phyloP scores from a whole-genome alignment of 2,329 filamentous ascomycete species.

The Aspergillus piperis region DNA sequence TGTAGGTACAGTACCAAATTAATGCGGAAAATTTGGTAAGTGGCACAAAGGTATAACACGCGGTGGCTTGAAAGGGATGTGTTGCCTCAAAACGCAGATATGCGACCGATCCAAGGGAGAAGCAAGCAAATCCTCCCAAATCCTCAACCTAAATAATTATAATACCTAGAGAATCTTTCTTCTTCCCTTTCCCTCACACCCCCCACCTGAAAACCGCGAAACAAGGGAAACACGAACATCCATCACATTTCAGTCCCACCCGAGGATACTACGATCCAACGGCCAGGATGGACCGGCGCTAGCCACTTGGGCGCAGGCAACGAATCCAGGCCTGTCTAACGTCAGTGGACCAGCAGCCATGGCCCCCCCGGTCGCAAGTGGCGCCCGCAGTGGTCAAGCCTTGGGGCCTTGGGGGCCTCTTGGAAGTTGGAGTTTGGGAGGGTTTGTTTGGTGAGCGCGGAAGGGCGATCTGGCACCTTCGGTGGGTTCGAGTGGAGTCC shows the following conservation, averaged over 20 bases:
- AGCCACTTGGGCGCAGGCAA: constrained; percentile 17
- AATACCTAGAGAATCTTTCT: neutral
- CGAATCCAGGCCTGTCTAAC: constrained; percentile 21
- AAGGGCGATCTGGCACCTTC: constrained; percentile 24
- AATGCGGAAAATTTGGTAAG: neutral
- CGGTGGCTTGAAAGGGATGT: neutral
- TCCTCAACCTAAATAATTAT: neutral
- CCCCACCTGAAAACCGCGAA: constrained; percentile 3
- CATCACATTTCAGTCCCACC: constrained; percentile 19
- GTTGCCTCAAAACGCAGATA: neutral
- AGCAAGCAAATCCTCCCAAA: neutral
- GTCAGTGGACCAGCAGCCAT: constrained; percentile 20
- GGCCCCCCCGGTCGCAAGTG: constrained; percentile 19
- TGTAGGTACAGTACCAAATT: too few relatives aligned
- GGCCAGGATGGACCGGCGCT: constrained; percentile 24
- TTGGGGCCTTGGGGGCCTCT: constrained; percentile 9
- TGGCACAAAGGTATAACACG: neutral
- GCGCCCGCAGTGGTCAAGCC: constrained; percentile 25
- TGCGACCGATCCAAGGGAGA: neutral
- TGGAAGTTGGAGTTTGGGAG: constrained; percentile 8
- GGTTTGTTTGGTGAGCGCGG: constrained; percentile 15
- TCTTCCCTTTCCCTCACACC: neutral
- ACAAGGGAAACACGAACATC: constrained; percentile 17
- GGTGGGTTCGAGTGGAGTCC: constrained; percentile 18
- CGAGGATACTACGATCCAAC: constrained; percentile 23